These are phyloP conservation scores for Eremochloa ophiuroides DNA, from an alignment of 176 grass and related monocot species.

Conservation along the genomic window DNA sequence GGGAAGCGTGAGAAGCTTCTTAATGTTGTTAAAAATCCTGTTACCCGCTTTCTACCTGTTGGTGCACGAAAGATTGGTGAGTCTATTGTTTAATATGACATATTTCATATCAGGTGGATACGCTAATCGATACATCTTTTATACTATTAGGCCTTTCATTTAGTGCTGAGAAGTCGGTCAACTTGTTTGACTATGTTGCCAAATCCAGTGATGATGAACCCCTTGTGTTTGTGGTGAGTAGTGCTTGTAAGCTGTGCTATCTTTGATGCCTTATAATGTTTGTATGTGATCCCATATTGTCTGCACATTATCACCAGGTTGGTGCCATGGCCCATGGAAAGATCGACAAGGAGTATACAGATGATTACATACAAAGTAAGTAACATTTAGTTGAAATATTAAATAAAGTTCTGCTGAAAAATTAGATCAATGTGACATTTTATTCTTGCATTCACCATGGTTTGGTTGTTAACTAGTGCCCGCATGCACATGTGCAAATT, in stretches of 20 bases:
- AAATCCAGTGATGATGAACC: conserved; percentile 57
- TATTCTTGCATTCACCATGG: background rate
- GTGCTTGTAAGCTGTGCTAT: background rate
- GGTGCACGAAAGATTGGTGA: conserved; percentile 78
- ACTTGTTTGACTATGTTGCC: conserved; percentile 88
- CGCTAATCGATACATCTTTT: conserved; percentile 18
- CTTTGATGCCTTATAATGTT: conserved; percentile 3
- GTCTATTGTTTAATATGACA: background rate
- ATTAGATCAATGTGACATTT: background rate
- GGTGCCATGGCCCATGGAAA: conserved; percentile 95
- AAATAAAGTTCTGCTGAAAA: background rate
- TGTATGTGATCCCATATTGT: conserved; percentile 7
- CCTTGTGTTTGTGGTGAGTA: conserved; percentile 87
- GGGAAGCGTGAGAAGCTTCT: conserved; percentile 93
- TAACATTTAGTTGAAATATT: background rate
- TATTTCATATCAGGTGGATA: background rate
- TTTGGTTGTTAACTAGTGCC: background rate
- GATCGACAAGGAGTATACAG: conserved; percentile 72
- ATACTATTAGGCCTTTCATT: conserved; percentile 82
- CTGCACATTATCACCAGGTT: conserved; percentile 50
- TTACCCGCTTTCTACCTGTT: conserved; percentile 73
- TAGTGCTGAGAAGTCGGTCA: conserved; percentile 79
- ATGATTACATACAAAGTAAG: conserved; percentile 97
- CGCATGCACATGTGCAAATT: background rate
- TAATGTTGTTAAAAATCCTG: conserved; percentile 96